Percentiles rank a stretch among this genome's conserved stretches.
Evolutionary conservation across 1,284 basidiomycete species (phyloP).

Genomic region (Ustilago xerochloae): DNA sequence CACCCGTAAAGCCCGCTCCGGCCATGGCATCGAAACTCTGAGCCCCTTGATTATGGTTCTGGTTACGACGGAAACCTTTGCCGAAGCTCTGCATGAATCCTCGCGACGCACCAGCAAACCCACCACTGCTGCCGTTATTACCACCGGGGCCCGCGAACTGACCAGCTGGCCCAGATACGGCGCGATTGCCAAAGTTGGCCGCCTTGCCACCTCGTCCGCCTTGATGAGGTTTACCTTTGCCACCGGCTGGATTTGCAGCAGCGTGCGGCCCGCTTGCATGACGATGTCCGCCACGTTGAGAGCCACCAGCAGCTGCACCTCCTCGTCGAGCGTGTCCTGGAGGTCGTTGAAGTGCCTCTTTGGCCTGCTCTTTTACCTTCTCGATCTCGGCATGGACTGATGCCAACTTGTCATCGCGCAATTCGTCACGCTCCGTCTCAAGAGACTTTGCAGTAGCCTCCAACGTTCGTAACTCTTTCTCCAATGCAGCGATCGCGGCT

Average conservation of each 20-base stretch:
- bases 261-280: conserved; percentile 38
- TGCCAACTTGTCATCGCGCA: conserved; percentile 40
- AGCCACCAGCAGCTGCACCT: conserved; percentile 19
- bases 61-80: conserved; percentile 36
- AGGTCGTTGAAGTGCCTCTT: conserved; percentile 26
- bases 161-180: conserved; percentile 38
- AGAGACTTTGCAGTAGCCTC: conserved; percentile 28
- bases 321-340: conserved; percentile 21
- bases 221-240: conserved; percentile 34
- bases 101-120: conserved; percentile 31
- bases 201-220: conserved; percentile 34
- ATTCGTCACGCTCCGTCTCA: conserved; percentile 39
- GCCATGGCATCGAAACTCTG: conserved; percentile 33
- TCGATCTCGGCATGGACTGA: conserved; percentile 36
- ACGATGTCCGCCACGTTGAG: conserved; percentile 39
- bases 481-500: conserved; percentile 34
- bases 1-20: conserved; percentile 16
- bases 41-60: conserved; percentile 17
- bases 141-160: conserved; percentile 22
- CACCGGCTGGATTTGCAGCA: conserved; percentile 6
- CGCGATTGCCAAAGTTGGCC: conserved; percentile 31
- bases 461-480: conserved; percentile 42
- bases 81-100: conserved; percentile 49
- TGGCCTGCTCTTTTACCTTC: conserved; percentile 39
- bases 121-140: conserved; percentile 8